Percentiles rank a stretch among this genome's conserved stretches.
phyloP scores from a whole-genome alignment of 2,329 filamentous ascomycete species.

The Aspergillus fumigatiaffinis region DNA sequence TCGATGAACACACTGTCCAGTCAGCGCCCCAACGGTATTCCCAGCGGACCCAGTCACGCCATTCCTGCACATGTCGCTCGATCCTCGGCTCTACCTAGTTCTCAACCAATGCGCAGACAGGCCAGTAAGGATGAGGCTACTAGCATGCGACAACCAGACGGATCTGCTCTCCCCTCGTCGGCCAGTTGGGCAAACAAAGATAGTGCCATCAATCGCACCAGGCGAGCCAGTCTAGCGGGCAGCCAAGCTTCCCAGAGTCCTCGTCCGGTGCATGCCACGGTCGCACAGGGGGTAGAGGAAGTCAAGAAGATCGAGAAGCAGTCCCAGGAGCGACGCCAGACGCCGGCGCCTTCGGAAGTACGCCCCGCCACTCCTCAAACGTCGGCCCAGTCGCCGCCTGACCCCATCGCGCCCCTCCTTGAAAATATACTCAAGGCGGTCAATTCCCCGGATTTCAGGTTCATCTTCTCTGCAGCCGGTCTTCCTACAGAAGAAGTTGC shows the following conservation, averaged over 20 bases:
- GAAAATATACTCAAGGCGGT: conserved; percentile 45
- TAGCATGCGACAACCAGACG: conserved; percentile 58
- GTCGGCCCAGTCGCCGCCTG: conserved; percentile 14
- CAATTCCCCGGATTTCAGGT: conserved; percentile 49
- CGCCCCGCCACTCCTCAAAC: conserved; percentile 18
- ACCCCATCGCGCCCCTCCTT: conserved; percentile 29
- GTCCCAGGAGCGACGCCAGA: conserved; percentile 24
- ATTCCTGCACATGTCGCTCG: conserved; percentile 42
- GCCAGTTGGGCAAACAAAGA: conserved; percentile 84
- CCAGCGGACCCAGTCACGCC: conserved; percentile 18
- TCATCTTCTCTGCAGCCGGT: conserved; percentile 49
- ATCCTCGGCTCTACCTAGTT: conserved; percentile 48
- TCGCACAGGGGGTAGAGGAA: conserved; percentile 35
- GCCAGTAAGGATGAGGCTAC: conserved; percentile 71
- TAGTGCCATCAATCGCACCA: conserved; percentile 61
- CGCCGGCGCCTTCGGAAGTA: conserved; percentile 21
- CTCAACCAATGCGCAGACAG: conserved; percentile 65
- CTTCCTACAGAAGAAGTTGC: conserved; percentile 48
- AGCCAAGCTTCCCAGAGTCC: conserved; percentile 81
- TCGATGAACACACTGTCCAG: conserved; percentile 89
- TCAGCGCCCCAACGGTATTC: conserved; percentile 51
- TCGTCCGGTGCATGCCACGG: conserved; percentile 51
- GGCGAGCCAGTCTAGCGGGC: conserved; percentile 70
- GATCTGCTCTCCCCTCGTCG: conserved; percentile 85
- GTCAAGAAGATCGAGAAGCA: conserved; percentile 33